Base-by-base conservation (phyloP, 1,284 basidiomycete genomes). In the Fomitiporia mediterranea region DNA sequence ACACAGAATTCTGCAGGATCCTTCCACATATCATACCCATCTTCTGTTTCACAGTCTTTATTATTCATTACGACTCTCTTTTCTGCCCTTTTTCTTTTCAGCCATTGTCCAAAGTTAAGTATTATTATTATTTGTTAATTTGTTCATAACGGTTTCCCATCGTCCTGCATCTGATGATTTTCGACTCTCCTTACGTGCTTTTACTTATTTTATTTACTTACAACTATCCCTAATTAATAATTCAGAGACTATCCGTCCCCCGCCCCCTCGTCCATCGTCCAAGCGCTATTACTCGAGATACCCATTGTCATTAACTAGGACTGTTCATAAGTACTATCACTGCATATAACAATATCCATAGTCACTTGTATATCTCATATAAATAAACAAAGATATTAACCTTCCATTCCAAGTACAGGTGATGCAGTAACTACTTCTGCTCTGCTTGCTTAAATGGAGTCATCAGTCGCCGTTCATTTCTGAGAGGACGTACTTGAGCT, bases 81-180 rank as follows among this genome's bases (percentile, higher is more conserved):
- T 50, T n/a, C 47, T 50, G 19, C 34, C 23, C 37, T 49, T 48
- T 40, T 25, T 17, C 47, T 23, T 15, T 35, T 27, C 5, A 21
- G 21, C 38, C 17, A 21, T 17, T 40, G 15, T 40, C 37, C 28
- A 39, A 44, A 32, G 39, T 35, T 47, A 47, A 23, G 39, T 57
- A 57, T 57, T 46, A 37, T n/a, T n/a, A n/a, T 57, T 57, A 57
- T 57, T 57, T 25, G n/a, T 17, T 51, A 56, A 50, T 43, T 51
- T 57, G 50, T 57, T 15, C 49, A 52, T 57, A 57, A 35, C 13
- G 19, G 17, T n/a, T 34, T 11, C 8, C 37, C 28, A 5, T 48
- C 42, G 19, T n/a, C 44, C 17, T 44, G 11, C n/a, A 23, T 51
- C 50, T 51, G 25, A 46, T 17, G 44, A n/a, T 30, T 28, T 30